Evolutionary conservation across 139 green algal genomes (phyloP).

Genomic region (Eudorina sp.): DNA sequence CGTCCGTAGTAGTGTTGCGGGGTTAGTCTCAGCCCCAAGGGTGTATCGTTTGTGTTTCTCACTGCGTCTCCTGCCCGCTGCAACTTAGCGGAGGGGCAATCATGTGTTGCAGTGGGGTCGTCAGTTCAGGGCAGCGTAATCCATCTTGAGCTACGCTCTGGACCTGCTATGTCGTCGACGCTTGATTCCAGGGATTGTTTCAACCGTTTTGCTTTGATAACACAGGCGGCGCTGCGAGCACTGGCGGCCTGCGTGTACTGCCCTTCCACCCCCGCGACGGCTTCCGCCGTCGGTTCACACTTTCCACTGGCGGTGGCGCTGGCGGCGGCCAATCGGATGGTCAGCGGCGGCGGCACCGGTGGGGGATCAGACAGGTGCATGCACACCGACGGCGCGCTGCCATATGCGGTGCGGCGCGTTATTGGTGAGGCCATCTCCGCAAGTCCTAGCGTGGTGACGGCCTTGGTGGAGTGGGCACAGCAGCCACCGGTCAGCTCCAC

Average conservation of each 20-base stretch:
- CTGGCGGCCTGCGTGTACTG: conserved; percentile 47
- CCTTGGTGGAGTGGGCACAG: conserved; percentile 48
- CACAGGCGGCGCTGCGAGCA: conserved; percentile 35
- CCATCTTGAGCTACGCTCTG: no score
- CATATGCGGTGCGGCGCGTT: conserved; percentile 30
- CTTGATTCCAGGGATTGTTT: no score
- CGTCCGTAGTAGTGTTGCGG: no score
- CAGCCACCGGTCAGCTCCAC: conserved; percentile 16
- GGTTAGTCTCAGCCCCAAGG: no score
- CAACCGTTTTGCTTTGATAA: no score
- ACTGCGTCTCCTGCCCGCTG: no score
- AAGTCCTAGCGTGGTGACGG: conserved; percentile 28
- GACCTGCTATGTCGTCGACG: no score
- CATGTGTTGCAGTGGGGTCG: no score
- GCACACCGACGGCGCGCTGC: conserved; percentile 52
- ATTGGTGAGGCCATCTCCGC: conserved; percentile 56
- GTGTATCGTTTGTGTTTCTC: no score
- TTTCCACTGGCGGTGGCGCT: conserved; percentile 54
- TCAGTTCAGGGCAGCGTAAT: no score
- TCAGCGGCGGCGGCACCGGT: background rate
- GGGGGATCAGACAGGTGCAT: conserved; percentile 33
- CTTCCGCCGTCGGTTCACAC: conserved; percentile 32
- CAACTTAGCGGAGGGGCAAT: no score
- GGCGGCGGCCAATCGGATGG: conserved; percentile 10
- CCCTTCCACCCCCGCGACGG: conserved; percentile 14